Conservation (phyloP, 2,329 filamentous ascomycete genomes). For the Ilyonectria robusta region DNA sequence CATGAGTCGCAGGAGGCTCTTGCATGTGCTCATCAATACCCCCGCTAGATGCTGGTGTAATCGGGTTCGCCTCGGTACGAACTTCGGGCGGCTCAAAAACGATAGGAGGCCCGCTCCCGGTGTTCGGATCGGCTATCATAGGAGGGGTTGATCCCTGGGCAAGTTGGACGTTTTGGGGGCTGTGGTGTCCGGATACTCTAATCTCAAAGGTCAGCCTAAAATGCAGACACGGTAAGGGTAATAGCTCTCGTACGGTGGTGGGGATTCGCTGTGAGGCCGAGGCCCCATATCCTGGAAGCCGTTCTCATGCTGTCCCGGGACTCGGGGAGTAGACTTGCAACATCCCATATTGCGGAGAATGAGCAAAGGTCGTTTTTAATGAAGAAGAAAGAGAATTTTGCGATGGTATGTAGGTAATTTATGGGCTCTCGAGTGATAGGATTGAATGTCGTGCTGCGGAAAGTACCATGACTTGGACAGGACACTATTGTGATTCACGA, state of each 20-base stretch:
- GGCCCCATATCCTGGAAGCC: constrained; percentile 32
- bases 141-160: neutral
- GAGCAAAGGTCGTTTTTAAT: neutral
- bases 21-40: neutral
- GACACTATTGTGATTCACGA: constrained; percentile 3
- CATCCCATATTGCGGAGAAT: constrained; percentile 24
- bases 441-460: neutral
- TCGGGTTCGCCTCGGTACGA: too few relatives aligned
- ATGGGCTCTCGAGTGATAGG: neutral
- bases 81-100: neutral
- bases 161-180: neutral
- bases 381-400: neutral
- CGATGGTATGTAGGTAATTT: neutral
- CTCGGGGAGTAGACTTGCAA: constrained; percentile 15
- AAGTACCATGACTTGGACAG: neutral
- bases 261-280: neutral
- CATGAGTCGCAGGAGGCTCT: neutral
- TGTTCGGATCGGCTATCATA: neutral
- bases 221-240: neutral
- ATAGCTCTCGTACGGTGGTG: constrained; percentile 18
- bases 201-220: constrained; percentile 5
- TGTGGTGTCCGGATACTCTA: neutral
- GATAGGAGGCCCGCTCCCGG: neutral
- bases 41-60: neutral
- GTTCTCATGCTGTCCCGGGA: constrained; percentile 4